Percentiles rank a stretch among this genome's conserved stretches.
These are phyloP conservation scores for Mangifera indica DNA, from an alignment of 345 rosid species.

Conservation along the genomic window DNA sequence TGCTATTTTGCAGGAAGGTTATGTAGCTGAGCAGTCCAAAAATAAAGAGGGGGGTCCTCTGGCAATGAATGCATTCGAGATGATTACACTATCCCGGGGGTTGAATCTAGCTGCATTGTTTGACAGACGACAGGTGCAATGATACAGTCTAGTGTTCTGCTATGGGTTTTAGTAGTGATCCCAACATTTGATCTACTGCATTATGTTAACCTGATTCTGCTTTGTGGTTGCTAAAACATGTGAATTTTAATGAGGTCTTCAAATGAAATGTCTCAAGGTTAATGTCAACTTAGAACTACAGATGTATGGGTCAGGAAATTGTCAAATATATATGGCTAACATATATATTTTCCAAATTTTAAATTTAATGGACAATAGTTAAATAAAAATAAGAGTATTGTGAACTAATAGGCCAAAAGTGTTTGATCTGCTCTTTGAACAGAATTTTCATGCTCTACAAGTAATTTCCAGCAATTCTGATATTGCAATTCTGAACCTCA, in stretches of 20 bases:
- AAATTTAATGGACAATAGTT: neutral
- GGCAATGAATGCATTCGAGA: slow-evolving; percentile 95
- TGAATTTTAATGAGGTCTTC: too few species aligned
- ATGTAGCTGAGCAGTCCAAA: slow-evolving; percentile 55
- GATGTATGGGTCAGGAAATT: neutral
- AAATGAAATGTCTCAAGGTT: neutral
- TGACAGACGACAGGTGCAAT: slow-evolving; percentile 76
- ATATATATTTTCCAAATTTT: neutral
- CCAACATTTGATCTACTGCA: neutral
- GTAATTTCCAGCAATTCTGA: neutral
- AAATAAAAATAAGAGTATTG: neutral
- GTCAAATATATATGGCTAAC: neutral
- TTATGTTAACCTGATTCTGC: neutral
- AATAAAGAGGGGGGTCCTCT: slow-evolving; percentile 54
- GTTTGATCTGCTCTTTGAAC: too few species aligned
- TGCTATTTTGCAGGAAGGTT: slow-evolving; percentile 54
- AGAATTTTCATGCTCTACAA: too few species aligned
- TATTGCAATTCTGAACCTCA: neutral
- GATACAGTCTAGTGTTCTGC: neutral
- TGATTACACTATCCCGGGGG: slow-evolving; percentile 95
- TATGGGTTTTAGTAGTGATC: neutral
- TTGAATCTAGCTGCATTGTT: slow-evolving; percentile 86
- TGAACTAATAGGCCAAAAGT: neutral
- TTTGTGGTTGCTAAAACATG: slow-evolving; percentile 1
- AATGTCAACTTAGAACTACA: slow-evolving; percentile 4